Evolutionary conservation across 371 early-diverging fungal species (phyloP).

Genomic region (Mucor irregularis): DNA sequence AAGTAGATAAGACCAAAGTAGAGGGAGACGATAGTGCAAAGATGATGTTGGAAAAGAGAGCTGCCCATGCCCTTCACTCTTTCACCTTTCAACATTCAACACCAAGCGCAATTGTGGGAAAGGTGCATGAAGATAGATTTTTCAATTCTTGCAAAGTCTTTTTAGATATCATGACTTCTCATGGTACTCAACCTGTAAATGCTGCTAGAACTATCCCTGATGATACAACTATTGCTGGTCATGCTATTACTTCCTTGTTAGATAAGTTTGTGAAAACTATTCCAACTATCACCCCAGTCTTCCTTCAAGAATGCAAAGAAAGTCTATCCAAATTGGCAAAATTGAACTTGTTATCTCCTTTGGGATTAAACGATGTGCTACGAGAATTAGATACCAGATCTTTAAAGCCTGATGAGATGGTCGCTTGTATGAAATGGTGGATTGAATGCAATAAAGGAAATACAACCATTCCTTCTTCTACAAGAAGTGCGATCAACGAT

Average conservation of each 20-base stretch:
- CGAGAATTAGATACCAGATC: constrained; percentile 62
- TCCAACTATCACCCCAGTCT: constrained; percentile 56
- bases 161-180: constrained; percentile 63
- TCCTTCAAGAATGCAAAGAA: constrained; percentile 56
- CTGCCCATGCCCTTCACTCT: constrained; percentile 68
- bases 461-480: constrained; percentile 11
- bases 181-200: constrained; percentile 62
- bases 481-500: constrained; percentile 8
- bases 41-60: constrained; percentile 65
- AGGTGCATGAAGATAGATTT: constrained; percentile 58
- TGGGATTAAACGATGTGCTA: constrained; percentile 65
- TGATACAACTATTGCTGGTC: constrained; percentile 2
- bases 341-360: constrained; percentile 33
- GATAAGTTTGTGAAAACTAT: constrained; percentile 62
- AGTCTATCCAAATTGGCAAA: constrained; percentile 57
- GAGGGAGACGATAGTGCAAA: constrained; percentile 27
- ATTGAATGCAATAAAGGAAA: constrained; percentile 40
- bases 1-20: constrained; percentile 36
- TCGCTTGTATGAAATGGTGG: constrained; percentile 83
- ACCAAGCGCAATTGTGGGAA: constrained; percentile 69
- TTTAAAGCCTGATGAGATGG: constrained; percentile 59
- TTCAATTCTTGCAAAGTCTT: constrained; percentile 52
- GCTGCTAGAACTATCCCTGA: constrained; percentile 48
- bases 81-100: constrained; percentile 76
- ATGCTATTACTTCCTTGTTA: constrained; percentile 33